Conservation (phyloP, 805 yeast species). For the Candida lessepsii region DNA sequence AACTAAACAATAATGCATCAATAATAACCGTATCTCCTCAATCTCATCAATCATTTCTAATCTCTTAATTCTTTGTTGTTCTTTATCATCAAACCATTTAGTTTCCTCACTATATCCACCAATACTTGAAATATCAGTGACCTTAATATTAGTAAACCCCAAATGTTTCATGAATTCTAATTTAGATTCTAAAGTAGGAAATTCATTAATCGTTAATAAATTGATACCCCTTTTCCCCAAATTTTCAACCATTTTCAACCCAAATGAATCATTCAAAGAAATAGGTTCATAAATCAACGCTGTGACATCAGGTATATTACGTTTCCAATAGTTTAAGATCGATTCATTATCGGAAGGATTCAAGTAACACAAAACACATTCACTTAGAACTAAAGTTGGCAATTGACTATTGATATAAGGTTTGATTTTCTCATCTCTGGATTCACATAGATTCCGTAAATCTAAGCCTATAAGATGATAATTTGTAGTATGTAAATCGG, state of each 20-base stretch:
- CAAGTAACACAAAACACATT: slow-evolving; percentile 75
- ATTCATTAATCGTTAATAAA: slow-evolving; percentile 55
- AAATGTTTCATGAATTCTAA: slow-evolving; percentile 22
- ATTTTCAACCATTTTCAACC: slow-evolving; percentile 65
- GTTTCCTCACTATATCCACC: slow-evolving; percentile 31
- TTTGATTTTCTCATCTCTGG: neutral
- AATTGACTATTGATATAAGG: slow-evolving; percentile 24
- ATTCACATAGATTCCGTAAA: slow-evolving; percentile 33
- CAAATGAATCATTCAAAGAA: slow-evolving; percentile 61
- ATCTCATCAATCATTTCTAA: slow-evolving; percentile 73
- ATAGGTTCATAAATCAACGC: slow-evolving; percentile 70
- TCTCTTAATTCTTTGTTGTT: slow-evolving; percentile 42
- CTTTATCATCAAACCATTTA: slow-evolving; percentile 45
- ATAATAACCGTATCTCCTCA: slow-evolving; percentile 64
- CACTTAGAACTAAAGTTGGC: slow-evolving; percentile 68
- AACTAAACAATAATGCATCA: slow-evolving; percentile 57
- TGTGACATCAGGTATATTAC: slow-evolving; percentile 22
- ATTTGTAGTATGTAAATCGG: slow-evolving; percentile 33
- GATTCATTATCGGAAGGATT: slow-evolving; percentile 47
- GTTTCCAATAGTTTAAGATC: slow-evolving; percentile 45
- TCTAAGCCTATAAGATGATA: slow-evolving; percentile 60
- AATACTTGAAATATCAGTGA: slow-evolving; percentile 47
- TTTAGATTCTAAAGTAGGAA: slow-evolving; percentile 42
- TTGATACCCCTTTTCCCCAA: slow-evolving; percentile 59
- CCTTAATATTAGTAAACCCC: slow-evolving; percentile 28